Conservation (phyloP, 1,284 basidiomycete genomes). For the Flammula alnicola region DNA sequence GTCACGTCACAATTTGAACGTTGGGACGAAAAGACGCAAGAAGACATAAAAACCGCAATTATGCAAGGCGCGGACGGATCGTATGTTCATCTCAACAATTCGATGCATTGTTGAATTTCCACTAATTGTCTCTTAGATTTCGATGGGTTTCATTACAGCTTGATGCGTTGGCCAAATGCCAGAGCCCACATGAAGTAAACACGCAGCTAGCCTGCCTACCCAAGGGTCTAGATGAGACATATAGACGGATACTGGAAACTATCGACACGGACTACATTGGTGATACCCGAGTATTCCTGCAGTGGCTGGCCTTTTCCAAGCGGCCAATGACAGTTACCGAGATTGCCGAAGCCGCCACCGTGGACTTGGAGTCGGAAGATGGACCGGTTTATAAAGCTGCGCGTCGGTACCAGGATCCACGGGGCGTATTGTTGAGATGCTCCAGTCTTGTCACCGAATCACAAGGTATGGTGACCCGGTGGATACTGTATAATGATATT, state of each 20-base stretch:
- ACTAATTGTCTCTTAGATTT: too few species aligned
- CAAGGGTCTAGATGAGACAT: slow-evolving; percentile 5
- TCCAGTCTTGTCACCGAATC: neutral
- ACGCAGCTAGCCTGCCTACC: neutral
- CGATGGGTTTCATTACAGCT: neutral
- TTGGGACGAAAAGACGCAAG: neutral
- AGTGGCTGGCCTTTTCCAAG: neutral
- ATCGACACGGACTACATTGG: too few species aligned
- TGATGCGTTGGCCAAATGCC: neutral
- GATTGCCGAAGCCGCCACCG: neutral
- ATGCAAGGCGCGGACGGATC: neutral
- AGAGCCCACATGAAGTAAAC: neutral
- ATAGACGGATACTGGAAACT: slow-evolving; percentile 4
- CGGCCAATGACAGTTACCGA: neutral
- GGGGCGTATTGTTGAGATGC: neutral
- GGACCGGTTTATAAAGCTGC: neutral
- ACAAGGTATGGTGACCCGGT: neutral
- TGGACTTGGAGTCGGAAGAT: neutral
- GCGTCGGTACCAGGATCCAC: neutral
- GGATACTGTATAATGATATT: neutral
- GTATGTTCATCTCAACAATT: neutral
- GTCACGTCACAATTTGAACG: neutral
- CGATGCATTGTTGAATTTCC: too few species aligned
- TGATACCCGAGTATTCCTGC: neutral
- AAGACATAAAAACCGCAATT: neutral